phyloP scores from a whole-genome alignment of 352 stramenopile genomes.

The Elongisporangium undulatum region DNA sequence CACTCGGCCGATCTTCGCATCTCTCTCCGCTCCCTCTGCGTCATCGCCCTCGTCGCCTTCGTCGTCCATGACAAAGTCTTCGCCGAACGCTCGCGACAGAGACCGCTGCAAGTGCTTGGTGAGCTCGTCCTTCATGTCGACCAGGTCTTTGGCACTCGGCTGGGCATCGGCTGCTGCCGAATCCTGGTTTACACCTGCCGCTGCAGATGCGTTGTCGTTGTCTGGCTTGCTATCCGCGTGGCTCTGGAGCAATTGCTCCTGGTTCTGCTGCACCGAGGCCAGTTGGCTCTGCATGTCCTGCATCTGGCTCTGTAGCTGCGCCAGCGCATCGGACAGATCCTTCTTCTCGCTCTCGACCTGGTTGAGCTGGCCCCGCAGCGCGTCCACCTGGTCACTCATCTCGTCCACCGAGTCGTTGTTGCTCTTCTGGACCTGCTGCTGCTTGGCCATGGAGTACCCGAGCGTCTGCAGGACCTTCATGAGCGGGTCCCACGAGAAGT shows the following conservation, averaged over 20 bases:
- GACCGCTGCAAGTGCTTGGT: constrained; percentile 38
- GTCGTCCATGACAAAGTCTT: constrained; percentile 22
- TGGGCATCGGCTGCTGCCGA: not conserved
- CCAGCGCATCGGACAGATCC: constrained; percentile 33
- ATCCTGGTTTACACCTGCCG: constrained; percentile 1
- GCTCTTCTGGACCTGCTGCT: constrained; percentile 38
- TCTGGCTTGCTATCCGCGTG: constrained; percentile 7
- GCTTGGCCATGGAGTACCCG: constrained; percentile 41
- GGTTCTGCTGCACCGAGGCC: constrained; percentile 20
- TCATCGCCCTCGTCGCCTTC: constrained; percentile 8
- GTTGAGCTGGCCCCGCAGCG: constrained; percentile 34
- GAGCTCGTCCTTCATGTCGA: constrained; percentile 35
- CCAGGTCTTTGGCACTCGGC: constrained; percentile 29
- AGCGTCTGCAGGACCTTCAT: constrained; percentile 60
- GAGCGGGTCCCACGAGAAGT: constrained; percentile 66
- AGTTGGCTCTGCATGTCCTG: constrained; percentile 42
- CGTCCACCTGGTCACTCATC: constrained; percentile 41
- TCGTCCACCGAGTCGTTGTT: constrained; percentile 49
- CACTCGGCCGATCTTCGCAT: not conserved
- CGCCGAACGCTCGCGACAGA: constrained; percentile 36
- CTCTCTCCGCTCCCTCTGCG: not conserved
- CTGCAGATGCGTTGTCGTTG: constrained; percentile 4
- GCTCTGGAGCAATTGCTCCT: constrained; percentile 13
- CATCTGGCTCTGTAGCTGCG: constrained; percentile 45
- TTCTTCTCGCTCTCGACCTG: constrained; percentile 54